Conservation (phyloP, 345 rosid species). For the Cardamine chenopodiifolia region DNA sequence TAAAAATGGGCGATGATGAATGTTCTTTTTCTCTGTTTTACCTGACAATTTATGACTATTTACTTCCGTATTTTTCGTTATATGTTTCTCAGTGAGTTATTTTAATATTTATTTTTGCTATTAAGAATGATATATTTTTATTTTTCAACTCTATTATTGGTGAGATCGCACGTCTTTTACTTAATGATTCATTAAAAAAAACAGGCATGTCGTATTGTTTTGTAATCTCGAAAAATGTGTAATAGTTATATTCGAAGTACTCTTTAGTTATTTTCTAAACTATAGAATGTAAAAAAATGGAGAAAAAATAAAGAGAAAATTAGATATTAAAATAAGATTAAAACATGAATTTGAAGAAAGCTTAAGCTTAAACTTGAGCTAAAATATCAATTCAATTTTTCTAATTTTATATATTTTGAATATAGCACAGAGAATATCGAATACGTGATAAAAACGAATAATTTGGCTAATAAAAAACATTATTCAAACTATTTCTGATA, state of each 20-base stretch:
- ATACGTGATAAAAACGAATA: no score
- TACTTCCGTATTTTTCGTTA: not conserved
- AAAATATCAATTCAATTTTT: not conserved
- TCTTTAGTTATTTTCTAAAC: not conserved
- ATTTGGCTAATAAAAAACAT: no score
- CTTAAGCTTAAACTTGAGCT: not conserved
- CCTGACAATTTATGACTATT: conserved; percentile 12
- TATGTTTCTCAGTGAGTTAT: not conserved
- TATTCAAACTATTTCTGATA: no score
- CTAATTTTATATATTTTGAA: no score
- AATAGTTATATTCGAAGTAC: not conserved
- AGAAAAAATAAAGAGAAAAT: not conserved
- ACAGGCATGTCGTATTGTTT: conserved; percentile 5
- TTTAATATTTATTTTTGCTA: not conserved
- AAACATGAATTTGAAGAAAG: not conserved
- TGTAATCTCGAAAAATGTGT: conserved; percentile 13
- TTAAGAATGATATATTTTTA: not conserved
- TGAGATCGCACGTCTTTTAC: conserved; percentile 36
- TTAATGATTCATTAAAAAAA: not conserved
- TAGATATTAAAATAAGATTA: not conserved
- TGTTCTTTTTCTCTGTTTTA: conserved; percentile 28
- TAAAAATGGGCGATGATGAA: conserved; percentile 7
- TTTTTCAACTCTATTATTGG: conserved; percentile 21
- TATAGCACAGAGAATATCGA: no score
- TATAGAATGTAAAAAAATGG: not conserved